These are phyloP conservation scores for Dendrobium nobile DNA, from an alignment of 106 monocot species.

Conservation along the genomic window DNA sequence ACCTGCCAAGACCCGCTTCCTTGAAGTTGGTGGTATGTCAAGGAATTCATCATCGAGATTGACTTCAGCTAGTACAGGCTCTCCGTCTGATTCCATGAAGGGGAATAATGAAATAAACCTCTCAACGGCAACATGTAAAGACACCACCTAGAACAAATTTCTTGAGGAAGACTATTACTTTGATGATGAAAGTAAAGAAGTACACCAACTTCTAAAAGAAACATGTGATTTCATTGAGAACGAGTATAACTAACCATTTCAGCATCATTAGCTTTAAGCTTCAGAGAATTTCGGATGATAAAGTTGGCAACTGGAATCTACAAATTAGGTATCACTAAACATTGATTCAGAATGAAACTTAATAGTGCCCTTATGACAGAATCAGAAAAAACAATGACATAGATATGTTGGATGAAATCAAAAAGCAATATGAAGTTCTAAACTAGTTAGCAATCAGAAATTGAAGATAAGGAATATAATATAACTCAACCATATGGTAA, in stretches of 20 bases:
- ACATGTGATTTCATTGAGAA: background rate
- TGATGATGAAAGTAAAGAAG: background rate
- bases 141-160: constrained; percentile 34
- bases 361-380: background rate
- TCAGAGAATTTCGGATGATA: constrained; percentile 74
- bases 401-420: background rate
- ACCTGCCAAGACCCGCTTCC: constrained; percentile 74
- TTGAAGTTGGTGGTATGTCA: constrained; percentile 36
- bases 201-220: background rate
- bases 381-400: background rate
- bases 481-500: background rate
- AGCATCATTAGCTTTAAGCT: constrained; percentile 79
- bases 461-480: background rate
- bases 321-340: constrained; percentile 9
- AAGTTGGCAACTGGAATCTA: constrained; percentile 60
- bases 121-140: constrained; percentile 50
- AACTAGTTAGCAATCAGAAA: background rate
- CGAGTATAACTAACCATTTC: constrained; percentile 43
- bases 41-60: constrained; percentile 60
- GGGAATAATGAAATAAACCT: constrained; percentile 55
- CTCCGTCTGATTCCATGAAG: constrained; percentile 31
- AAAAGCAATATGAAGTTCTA: background rate
- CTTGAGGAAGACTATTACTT: background rate
- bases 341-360: background rate
- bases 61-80: constrained; percentile 17